These are phyloP conservation scores for Bacterosira constricta DNA, from an alignment of 108 stramenopile genomes.

Conservation along the genomic window DNA sequence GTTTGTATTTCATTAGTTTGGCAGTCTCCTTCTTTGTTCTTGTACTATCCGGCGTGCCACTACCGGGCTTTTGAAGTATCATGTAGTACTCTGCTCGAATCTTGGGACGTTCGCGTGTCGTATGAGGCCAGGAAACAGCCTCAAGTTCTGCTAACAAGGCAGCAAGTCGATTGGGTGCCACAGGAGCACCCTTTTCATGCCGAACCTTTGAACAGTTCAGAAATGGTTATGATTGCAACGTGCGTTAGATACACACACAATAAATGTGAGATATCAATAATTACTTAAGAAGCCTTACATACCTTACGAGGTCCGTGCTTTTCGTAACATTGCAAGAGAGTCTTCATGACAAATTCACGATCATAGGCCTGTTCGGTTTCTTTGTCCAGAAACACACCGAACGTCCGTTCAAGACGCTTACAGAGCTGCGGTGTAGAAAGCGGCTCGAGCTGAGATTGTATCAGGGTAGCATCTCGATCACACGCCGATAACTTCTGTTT, in stretches of 20 bases:
- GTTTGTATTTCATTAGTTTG: conserved; percentile 50
- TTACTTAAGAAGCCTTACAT: conserved; percentile 14
- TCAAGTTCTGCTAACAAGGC: conserved; percentile 43
- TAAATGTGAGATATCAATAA: too few species aligned
- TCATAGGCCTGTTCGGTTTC: conserved; percentile 27
- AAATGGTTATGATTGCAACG: too few species aligned
- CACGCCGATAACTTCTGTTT: conserved; percentile 44
- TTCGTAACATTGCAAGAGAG: conserved; percentile 47
- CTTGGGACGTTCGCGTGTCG: conserved; percentile 56
- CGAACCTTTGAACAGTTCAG: too few species aligned
- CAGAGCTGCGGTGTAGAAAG: conserved; percentile 53
- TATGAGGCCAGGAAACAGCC: conserved; percentile 34
- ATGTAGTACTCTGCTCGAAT: conserved; percentile 68
- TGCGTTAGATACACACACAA: too few species aligned
- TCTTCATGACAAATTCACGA: conserved; percentile 55
- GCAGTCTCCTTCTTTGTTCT: conserved; percentile 50
- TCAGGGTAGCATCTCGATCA: conserved; percentile 60
- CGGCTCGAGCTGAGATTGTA: conserved; percentile 71
- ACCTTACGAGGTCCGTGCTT: conserved; percentile 39
- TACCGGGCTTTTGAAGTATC: conserved; percentile 53
- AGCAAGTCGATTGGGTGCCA: conserved; percentile 13
- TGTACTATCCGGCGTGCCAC: conserved; percentile 16
- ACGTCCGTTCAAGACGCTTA: conserved; percentile 52
- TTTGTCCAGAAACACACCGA: conserved; percentile 45
- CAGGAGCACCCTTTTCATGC: conserved; percentile 22